Conservation (phyloP, 106 monocot species). For the Cymbidium sinense region DNA sequence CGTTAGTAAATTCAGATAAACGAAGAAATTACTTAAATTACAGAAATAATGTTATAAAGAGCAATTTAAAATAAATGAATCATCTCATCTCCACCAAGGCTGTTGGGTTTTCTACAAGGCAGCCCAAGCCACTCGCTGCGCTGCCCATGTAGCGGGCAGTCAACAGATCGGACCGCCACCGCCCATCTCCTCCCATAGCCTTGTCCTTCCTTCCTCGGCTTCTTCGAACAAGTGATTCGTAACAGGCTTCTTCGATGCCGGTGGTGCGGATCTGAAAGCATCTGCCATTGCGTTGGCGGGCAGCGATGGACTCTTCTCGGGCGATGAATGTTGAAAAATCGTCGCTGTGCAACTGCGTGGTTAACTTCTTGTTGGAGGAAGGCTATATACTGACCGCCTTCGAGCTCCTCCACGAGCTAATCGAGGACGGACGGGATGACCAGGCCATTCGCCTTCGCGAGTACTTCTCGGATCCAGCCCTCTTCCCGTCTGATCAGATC, state of each 20-base stretch:
- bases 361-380: constrained; percentile 90
- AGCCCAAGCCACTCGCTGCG: too few species aligned
- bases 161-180: not conserved
- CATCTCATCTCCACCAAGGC: too few species aligned
- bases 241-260: not conserved
- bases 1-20: too few species aligned
- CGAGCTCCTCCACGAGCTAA: constrained; percentile 95
- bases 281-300: not conserved
- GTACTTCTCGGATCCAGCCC: constrained; percentile 62
- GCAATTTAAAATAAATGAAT: too few species aligned
- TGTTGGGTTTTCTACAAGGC: too few species aligned
- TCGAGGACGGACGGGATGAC: constrained; percentile 86
- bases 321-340: constrained; percentile 63
- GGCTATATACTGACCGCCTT: constrained; percentile 87
- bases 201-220: too few species aligned
- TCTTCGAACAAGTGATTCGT: too few species aligned
- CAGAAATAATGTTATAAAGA: too few species aligned
- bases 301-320: constrained; percentile 12
- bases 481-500: constrained; percentile 81
- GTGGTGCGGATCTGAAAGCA: constrained; percentile 1
- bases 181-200: not conserved
- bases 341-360: constrained; percentile 96
- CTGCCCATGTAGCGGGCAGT: too few species aligned
- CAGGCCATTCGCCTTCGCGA: constrained; percentile 88
- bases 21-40: too few species aligned